These are phyloP conservation scores for Ballota nigra DNA, from an alignment of 257 asterid species.

Conservation along the genomic window DNA sequence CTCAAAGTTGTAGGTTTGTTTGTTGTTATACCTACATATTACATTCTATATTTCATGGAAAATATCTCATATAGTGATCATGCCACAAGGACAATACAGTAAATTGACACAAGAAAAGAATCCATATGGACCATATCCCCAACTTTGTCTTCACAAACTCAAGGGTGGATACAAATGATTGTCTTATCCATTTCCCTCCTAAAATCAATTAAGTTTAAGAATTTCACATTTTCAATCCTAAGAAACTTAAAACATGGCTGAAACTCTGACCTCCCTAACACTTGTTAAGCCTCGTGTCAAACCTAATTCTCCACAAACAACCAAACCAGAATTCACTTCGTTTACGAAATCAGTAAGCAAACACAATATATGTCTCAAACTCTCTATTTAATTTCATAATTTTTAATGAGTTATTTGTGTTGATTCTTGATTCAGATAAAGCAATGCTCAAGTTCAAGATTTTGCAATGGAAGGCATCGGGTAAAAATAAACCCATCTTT, in stretches of 20 bases:
- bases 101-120: background rate
- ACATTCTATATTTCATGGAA: too few relatives aligned
- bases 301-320: slow-evolving; percentile 19
- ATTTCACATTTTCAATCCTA: background rate
- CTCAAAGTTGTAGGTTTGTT: too few relatives aligned
- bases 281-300: slow-evolving; percentile 37
- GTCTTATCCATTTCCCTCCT: slow-evolving; percentile 47
- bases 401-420: background rate
- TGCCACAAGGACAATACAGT: background rate
- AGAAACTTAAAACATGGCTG: slow-evolving; percentile 42
- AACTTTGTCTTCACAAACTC: slow-evolving; percentile 16
- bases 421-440: slow-evolving; percentile 36
- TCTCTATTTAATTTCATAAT: background rate
- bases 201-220: slow-evolving; percentile 8
- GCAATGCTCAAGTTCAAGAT: slow-evolving; percentile 36
- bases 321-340: slow-evolving; percentile 25
- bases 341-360: slow-evolving; percentile 40
- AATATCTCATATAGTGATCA: background rate
- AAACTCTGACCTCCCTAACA: slow-evolving; percentile 50
- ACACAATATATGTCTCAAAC: background rate
- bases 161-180: slow-evolving; percentile 57
- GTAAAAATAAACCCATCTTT: slow-evolving; percentile 23
- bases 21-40: too few relatives aligned
- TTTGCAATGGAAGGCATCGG: slow-evolving; percentile 37
- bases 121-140: slow-evolving; percentile 7